Base-by-base conservation (phyloP, 371 early-diverging fungal species). In the Mortierella sp. region DNA sequence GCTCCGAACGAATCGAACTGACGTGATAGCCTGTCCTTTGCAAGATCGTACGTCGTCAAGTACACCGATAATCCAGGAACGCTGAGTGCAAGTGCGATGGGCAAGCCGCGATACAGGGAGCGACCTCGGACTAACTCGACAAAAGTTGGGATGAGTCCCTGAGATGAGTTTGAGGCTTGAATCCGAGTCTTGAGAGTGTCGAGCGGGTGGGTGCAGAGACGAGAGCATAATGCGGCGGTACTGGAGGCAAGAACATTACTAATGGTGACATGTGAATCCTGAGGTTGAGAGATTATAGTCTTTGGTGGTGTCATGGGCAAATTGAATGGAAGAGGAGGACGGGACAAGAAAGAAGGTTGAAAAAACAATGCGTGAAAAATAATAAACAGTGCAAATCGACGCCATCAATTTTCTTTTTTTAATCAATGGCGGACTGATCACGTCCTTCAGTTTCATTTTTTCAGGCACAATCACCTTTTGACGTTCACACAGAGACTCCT, bases 141-240 rank as follows among this genome's bases (percentile, higher is more conserved):
- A 78, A 75, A 70, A 50, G 82, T 74, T 42, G 88, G 60, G 58
- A 75, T 63, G 38, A 80, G 77, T 24, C 77, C 81, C 4, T 74
- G 74, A 3, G 83, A 82, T 14, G 77, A 65, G 78, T 84, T 87
- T 38, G 88, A 74, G 24, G 89, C 91, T 77, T 95, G 96, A 70
- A 95, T 84, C 6, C 94, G 88, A 19, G 93, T 95, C 80, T 96
- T 96, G 83, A 96, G 87, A n/a, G 96, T 95, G 82, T 96, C 96
- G 79, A 96, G 90, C 75, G 92, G 96, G 80, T 95, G 94, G 0
- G 95, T 94, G 48, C 90, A 84, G 38, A 89, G 81, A 34, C 96
- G 90, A 8, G 96, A 90, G 42, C 90, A 76, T 10, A 92, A 74
- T 11, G 90, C 92, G 10, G 93, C 92, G n/a, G 87, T 82, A 57